These are phyloP conservation scores for Diversispora eburnea DNA, from an alignment of 192 early-diverging fungal genomes.

Conservation along the genomic window DNA sequence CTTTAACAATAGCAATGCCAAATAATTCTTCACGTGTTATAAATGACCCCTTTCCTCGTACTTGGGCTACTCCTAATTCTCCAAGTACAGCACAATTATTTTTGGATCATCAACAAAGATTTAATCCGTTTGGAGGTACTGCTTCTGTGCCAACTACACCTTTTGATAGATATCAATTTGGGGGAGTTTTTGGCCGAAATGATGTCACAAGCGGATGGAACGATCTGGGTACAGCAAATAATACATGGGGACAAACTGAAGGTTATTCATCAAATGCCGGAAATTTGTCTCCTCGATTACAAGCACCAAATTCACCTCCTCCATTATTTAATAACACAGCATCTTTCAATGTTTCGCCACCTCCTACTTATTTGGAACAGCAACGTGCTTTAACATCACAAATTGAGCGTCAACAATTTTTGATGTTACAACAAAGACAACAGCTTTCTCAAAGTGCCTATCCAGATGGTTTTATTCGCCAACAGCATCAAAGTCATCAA, in stretches of 20 bases:
- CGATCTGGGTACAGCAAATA: slow-evolving; percentile 2
- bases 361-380: slow-evolving; percentile 23
- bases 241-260: slow-evolving; percentile 17
- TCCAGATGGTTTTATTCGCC: slow-evolving; percentile 33
- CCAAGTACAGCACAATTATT: slow-evolving; percentile 29
- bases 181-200: slow-evolving; percentile 23
- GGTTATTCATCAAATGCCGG: neutral
- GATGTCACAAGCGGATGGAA: slow-evolving; percentile 22
- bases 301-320: slow-evolving; percentile 20
- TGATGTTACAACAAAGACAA: slow-evolving; percentile 36
- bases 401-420: slow-evolving; percentile 37
- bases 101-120: slow-evolving; percentile 28
- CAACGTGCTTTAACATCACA: slow-evolving; percentile 37
- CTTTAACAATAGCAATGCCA: slow-evolving; percentile 28
- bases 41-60: slow-evolving; percentile 19
- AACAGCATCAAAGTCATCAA: slow-evolving; percentile 30
- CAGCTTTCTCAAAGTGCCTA: slow-evolving; percentile 32
- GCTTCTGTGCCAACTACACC: slow-evolving; percentile 29
- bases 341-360: slow-evolving; percentile 4
- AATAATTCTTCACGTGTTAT: slow-evolving; percentile 13
- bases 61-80: slow-evolving; percentile 23
- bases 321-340: slow-evolving; percentile 13
- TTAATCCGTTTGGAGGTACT: slow-evolving; percentile 30
- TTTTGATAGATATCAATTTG: slow-evolving; percentile 30
- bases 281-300: slow-evolving; percentile 23